Percentiles rank a stretch among this genome's conserved stretches.
Conservation (phyloP, 352 stramenopile genomes). For the Globisporangium parvum region DNA sequence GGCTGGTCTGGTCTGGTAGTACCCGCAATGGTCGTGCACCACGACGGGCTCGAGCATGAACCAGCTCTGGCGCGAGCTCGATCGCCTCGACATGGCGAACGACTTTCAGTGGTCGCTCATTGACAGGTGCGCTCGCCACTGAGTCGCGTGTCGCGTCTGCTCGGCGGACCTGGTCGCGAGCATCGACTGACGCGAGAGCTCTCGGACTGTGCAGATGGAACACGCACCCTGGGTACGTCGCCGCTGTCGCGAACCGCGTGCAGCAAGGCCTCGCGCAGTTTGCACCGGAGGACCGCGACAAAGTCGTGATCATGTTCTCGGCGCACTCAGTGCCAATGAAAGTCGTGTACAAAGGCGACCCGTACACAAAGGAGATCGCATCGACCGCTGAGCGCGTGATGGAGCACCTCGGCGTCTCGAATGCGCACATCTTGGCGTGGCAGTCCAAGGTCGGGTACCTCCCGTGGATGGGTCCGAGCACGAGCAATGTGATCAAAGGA, state of each 20-base stretch:
- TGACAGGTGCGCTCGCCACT: no score
- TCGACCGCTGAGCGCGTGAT: slow-evolving; percentile 72
- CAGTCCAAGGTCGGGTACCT: slow-evolving; percentile 97
- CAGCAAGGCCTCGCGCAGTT: slow-evolving; percentile 90
- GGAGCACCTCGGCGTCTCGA: slow-evolving; percentile 54
- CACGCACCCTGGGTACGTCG: slow-evolving; percentile 94
- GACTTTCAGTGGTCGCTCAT: slow-evolving; percentile 83
- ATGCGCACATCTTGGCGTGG: slow-evolving; percentile 91
- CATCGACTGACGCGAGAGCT: no score
- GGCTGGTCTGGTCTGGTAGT: slow-evolving; percentile 32
- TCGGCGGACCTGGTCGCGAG: no score
- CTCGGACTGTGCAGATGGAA: slow-evolving; percentile 83
- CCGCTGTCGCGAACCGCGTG: slow-evolving; percentile 90
- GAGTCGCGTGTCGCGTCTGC: no score
- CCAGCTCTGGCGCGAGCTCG: slow-evolving; percentile 79
- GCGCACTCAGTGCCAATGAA: slow-evolving; percentile 89
- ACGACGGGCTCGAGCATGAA: slow-evolving; percentile 96
- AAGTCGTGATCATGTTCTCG: slow-evolving; percentile 89
- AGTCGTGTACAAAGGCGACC: slow-evolving; percentile 85
- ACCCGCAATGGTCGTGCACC: slow-evolving; percentile 98
- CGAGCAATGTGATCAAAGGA: slow-evolving; percentile 91
- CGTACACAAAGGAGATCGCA: slow-evolving; percentile 84
- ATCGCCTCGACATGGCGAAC: slow-evolving; percentile 84
- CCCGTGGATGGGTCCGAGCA: slow-evolving; percentile 98
- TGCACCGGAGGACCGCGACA: slow-evolving; percentile 82